A percentile compares a stretch with the other conserved stretches of the same genome.
These are phyloP conservation scores for Waltiozyma sp. DNA, from an alignment of 1,139 yeast genomes.

Conservation along the genomic window DNA sequence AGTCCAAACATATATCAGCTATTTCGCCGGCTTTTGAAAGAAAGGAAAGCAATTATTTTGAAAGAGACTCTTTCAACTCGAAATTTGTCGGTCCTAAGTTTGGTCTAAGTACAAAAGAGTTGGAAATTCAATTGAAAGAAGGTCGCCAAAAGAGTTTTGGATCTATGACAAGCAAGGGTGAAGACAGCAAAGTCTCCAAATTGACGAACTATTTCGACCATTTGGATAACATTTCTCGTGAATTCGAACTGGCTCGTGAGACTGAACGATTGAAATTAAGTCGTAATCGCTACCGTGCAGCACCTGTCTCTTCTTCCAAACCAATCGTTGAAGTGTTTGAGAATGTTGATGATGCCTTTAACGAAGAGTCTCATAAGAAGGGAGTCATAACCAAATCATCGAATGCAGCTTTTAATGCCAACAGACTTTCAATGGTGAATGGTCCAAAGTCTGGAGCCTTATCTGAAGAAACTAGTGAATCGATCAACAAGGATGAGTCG, in stretches of 20 bases:
- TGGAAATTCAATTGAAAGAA: slow-evolving; percentile 20
- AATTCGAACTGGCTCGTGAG: slow-evolving; percentile 82
- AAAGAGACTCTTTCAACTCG: not conserved
- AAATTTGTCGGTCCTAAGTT: slow-evolving; percentile 8
- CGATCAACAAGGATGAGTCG: slow-evolving; percentile 7
- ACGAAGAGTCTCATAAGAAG: slow-evolving; percentile 21
- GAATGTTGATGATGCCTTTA: slow-evolving; percentile 82
- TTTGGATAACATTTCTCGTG: slow-evolving; percentile 71
- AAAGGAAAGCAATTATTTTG: not conserved
- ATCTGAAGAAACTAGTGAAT: not conserved
- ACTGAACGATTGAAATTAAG: slow-evolving; percentile 56
- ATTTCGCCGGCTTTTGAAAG: not conserved
- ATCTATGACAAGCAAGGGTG: slow-evolving; percentile 6
- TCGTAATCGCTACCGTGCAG: slow-evolving; percentile 57
- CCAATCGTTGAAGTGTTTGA: slow-evolving; percentile 91
- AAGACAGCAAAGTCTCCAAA: slow-evolving; percentile 42
- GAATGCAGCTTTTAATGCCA: not conserved
- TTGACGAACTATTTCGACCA: slow-evolving; percentile 66
- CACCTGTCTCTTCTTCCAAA: slow-evolving; percentile 63
- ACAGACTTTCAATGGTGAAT: not conserved
- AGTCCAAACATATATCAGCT: not conserved
- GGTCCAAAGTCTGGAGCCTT: not conserved
- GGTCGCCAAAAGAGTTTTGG: slow-evolving; percentile 16
- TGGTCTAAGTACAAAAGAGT: slow-evolving; percentile 18
- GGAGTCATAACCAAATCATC: not conserved